A percentile compares a stretch with the other conserved stretches of the same genome.
Conservation (phyloP, 163 green algal species). For the Scenedesmus sp. region DNA sequence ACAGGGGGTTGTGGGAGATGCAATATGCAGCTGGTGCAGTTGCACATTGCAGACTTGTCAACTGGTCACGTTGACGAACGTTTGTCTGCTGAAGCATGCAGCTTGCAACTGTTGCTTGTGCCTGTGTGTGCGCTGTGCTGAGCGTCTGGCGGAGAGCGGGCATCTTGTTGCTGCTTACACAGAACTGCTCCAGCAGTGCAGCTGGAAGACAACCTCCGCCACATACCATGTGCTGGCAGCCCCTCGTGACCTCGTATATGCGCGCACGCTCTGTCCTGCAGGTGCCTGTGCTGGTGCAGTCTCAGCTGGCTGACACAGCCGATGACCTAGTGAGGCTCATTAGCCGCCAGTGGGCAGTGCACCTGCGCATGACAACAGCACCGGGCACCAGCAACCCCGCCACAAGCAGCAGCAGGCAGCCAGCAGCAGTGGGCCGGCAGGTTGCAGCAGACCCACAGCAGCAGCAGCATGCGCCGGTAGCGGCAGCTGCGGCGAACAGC, state of each 20-base stretch:
- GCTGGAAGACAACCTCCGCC: not conserved
- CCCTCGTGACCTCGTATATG: not conserved
- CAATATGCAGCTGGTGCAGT: too few species aligned
- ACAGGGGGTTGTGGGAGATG: not conserved
- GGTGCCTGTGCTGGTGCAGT: constrained; percentile 43
- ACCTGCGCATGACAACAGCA: constrained; percentile 35
- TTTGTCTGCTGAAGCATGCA: not conserved
- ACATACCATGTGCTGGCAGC: not conserved
- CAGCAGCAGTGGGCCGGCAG: not conserved
- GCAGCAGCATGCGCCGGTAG: not conserved
- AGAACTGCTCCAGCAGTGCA: not conserved
- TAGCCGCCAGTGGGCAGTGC: constrained; percentile 40
- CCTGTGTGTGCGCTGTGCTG: not conserved
- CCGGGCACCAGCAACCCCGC: not conserved
- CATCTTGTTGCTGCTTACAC: not conserved
- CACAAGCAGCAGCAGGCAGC: not conserved
- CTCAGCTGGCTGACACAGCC: constrained; percentile 7
- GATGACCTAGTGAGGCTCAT: constrained; percentile 42
- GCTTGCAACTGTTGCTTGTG: not conserved
- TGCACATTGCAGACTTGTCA: not conserved
- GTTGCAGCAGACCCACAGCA: not conserved
- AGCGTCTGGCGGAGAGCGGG: too few species aligned
- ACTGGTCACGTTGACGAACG: not conserved
- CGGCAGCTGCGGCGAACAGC: not conserved
- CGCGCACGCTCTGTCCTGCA: not conserved